A percentile compares a stretch with the other conserved stretches of the same genome.
These are phyloP conservation scores for Vigna nakashimae DNA, from an alignment of 306 rosid species.

Conservation along the genomic window DNA sequence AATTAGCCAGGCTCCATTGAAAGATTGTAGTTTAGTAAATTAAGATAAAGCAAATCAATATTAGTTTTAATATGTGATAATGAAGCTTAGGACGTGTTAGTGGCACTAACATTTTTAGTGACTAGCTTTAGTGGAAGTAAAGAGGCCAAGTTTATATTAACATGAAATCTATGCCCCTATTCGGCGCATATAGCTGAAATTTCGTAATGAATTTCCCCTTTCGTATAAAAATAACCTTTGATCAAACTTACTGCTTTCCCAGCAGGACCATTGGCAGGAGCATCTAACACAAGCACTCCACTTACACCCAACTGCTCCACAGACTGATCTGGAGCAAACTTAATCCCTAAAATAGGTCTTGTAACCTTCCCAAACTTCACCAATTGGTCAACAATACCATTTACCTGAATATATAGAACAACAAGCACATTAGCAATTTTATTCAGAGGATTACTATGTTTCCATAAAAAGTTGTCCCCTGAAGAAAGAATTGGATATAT, in stretches of 20 bases:
- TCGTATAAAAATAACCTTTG: neutral
- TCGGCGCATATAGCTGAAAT: conserved; percentile 1
- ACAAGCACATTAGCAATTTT: conserved; percentile 11
- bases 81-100: neutral
- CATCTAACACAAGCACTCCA: conserved; percentile 97
- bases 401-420: conserved; percentile 61
- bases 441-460: conserved; percentile 5
- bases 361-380: conserved; percentile 97
- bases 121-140: neutral
- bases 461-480: neutral
- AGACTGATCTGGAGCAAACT: conserved; percentile 99
- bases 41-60: conserved; percentile 29
- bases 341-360: conserved; percentile 95
- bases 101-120: neutral
- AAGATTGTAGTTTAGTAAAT: conserved; percentile 9
- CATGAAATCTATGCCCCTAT: conserved; percentile 14
- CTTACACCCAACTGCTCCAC: conserved; percentile 95
- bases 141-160: neutral
- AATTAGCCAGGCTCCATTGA: conserved; percentile 34
- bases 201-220: neutral
- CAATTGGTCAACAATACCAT: conserved; percentile 96
- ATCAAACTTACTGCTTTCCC: conserved; percentile 85
- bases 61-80: neutral
- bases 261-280: conserved; percentile 93
- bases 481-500: neutral